Conservation (phyloP, 495 filamentous ascomycete species). For the Thozetella sp. region DNA sequence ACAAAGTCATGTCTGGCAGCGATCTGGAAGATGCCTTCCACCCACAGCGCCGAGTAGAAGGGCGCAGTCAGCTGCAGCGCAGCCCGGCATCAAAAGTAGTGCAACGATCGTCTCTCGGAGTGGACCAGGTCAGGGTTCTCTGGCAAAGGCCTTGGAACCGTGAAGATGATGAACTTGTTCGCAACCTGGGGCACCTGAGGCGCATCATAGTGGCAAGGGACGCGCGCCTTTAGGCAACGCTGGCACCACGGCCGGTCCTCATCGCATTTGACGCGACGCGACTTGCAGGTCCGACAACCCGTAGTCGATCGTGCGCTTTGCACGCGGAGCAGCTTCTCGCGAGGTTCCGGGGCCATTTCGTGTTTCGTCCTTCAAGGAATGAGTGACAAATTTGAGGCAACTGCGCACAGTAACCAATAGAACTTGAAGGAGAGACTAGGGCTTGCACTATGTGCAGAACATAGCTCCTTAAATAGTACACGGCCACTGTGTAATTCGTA, state of each 20-base stretch:
- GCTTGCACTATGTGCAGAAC: no score
- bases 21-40: background rate
- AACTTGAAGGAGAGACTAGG: no score
- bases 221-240: background rate
- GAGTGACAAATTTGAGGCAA: background rate
- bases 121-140: background rate
- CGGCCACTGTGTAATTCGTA: no score
- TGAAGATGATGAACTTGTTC: background rate
- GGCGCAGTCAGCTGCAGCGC: background rate
- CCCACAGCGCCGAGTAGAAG: background rate
- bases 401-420: no score
- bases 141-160: background rate
- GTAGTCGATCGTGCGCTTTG: background rate
- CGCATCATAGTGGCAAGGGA: background rate
- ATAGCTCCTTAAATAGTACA: no score
- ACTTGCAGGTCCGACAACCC: background rate
- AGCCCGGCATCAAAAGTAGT: background rate
- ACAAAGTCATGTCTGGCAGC: background rate
- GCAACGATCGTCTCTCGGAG: background rate
- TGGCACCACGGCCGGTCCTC: background rate
- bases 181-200: background rate
- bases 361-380: background rate
- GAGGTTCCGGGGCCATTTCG: background rate
- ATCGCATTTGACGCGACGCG: background rate
- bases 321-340: background rate